Evolutionary conservation across 2,329 filamentous ascomycete genomes (phyloP), one percentile per base, ranked within the genome.

Genomic region (Karstenula rhodostoma): DNA sequence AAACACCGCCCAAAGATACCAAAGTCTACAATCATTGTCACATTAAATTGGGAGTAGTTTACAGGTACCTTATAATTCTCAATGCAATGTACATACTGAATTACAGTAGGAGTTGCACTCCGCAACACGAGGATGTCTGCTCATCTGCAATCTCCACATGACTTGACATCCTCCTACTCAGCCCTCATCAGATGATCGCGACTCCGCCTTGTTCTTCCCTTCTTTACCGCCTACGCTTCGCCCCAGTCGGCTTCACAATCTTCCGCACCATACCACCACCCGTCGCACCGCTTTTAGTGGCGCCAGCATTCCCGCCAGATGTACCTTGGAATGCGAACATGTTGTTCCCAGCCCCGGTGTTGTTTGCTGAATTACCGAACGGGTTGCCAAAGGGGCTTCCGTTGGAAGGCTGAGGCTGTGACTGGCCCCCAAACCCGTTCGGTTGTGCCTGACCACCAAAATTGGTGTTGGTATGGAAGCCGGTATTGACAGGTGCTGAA

Each of bases 201-300:
- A 22, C 2, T 22, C 8, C 40, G 10, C 40, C n/a, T 19, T 10
- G 13, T 7, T 12, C 17, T 27, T 29, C 15, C 3, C 17, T 25
- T 8, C 25, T 25, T 42, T 55, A 46, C 12, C 52, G 37, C 27
- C 25, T 57, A 40, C 55, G 25, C 46, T 12, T 50, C 35, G 46
- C 22, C 13, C 55, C 55, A n/a, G 46, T 50, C 3, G 55, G 8
- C 55, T 22, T 42, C 23, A 25, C 37, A 17, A 57, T 43, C 23
- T n/a, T 50, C 13, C 55, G 19, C 25, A 54, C 51, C 51, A 42
- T 50, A 15, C 44, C 44, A 23, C 35, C 46, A 25, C 29, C 33
- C 17, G 12, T 33, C 17, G 33, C 52, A 25, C 52, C 40, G 42
- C 29, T 46, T 35, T 13, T 25, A 37, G 22, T n/a, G n/a, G 13